Conservation (phyloP, 2,329 filamentous ascomycete species). For the Dryadomyces quercivorus region DNA sequence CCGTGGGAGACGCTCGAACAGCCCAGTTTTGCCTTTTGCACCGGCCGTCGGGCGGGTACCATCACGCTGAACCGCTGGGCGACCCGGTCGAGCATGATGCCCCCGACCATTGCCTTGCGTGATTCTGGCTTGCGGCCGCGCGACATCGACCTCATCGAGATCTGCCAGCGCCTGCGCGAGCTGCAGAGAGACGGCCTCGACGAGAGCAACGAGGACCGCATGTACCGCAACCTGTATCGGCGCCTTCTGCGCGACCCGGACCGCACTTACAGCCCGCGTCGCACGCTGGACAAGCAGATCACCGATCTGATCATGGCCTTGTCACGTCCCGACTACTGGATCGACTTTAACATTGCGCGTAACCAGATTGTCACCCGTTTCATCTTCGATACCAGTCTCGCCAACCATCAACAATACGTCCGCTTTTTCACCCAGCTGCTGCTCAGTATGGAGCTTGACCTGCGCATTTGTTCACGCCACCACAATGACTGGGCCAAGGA, state of each 20-base stretch:
- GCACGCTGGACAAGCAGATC: conserved; percentile 58
- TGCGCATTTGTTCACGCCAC: conserved; percentile 52
- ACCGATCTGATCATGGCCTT: conserved; percentile 58
- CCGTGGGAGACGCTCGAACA: conserved; percentile 66
- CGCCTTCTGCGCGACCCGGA: conserved; percentile 58
- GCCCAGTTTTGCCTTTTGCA: conserved; percentile 57
- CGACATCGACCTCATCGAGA: conserved; percentile 43
- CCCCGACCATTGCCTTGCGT: conserved; percentile 42
- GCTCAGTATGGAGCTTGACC: conserved; percentile 57
- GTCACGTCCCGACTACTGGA: conserved; percentile 53
- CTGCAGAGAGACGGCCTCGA: conserved; percentile 40
- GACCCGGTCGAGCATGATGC: conserved; percentile 41
- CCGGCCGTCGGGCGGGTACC: conserved; percentile 54
- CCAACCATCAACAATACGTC: conserved; percentile 45
- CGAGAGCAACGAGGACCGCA: conserved; percentile 43
- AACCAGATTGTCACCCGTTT: conserved; percentile 66
- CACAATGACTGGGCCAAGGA: conserved; percentile 53
- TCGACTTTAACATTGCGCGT: conserved; percentile 56
- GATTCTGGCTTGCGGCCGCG: conserved; percentile 48
- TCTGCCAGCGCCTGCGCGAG: conserved; percentile 47
- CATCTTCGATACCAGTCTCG: conserved; percentile 48
- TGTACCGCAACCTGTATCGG: conserved; percentile 54
- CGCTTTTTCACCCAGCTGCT: conserved; percentile 69
- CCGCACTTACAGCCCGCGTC: conserved; percentile 45
- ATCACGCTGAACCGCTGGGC: conserved; percentile 62